A percentile compares a stretch with the other conserved stretches of the same genome.
Evolutionary conservation across 345 rosid genomes (phyloP).

Genomic region (Salix dunnii): DNA sequence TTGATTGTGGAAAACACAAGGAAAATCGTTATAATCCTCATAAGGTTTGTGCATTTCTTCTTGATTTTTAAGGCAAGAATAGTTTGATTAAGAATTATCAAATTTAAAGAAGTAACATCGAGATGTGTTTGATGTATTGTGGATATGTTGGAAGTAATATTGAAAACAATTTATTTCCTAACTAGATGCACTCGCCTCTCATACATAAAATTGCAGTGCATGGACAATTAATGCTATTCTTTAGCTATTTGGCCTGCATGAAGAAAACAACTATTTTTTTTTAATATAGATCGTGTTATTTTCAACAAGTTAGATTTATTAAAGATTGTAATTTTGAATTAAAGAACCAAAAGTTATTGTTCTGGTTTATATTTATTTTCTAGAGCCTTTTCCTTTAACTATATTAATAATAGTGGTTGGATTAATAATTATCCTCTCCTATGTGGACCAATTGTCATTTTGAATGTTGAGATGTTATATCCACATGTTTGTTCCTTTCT

Average conservation of each 20-base stretch:
- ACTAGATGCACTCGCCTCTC: background rate
- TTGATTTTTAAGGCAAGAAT: background rate
- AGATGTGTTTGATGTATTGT: no score
- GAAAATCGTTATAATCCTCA: slow-evolving; percentile 88
- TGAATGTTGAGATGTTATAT: no score
- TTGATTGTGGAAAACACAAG: slow-evolving; percentile 92
- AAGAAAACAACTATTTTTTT: background rate
- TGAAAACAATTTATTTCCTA: background rate
- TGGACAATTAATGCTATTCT: background rate
- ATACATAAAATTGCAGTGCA: background rate
- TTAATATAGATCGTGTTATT: no score
- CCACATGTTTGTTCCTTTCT: no score
- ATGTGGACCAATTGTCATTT: no score
- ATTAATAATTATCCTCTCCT: no score
- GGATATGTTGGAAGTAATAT: background rate
- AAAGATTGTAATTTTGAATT: no score
- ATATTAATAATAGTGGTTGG: no score
- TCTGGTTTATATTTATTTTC: no score
- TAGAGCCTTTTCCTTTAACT: no score
- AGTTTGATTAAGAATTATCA: background rate
- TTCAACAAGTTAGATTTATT: no score
- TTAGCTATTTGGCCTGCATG: background rate
- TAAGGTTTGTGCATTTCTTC: slow-evolving; percentile 47
- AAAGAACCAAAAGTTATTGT: no score
- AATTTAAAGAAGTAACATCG: background rate